phyloP scores from a whole-genome alignment of 148 eudicot species.

The Vaccinium vitisidaea region DNA sequence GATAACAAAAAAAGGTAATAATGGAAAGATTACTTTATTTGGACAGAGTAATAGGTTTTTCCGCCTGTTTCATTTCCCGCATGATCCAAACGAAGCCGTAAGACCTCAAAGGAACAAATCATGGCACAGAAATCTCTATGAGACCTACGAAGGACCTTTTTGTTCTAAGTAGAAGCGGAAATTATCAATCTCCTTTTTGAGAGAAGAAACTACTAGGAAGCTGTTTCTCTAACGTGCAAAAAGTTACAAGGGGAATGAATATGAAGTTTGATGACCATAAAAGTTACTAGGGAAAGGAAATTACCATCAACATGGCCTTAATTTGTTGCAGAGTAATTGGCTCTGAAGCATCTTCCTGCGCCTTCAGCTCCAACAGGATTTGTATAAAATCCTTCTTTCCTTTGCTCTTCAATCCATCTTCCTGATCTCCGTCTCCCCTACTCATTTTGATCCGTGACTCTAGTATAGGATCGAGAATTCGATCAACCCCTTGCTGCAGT shows the following conservation, averaged over 20 bases:
- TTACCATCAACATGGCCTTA: conserved; percentile 45
- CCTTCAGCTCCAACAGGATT: conserved; percentile 30
- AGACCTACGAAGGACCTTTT: neutral
- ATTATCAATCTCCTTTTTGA: neutral
- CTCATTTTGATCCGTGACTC: neutral
- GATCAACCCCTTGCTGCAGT: conserved; percentile 13
- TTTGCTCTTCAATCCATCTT: neutral
- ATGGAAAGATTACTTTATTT: neutral
- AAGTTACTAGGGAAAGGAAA: neutral
- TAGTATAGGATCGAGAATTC: conserved; percentile 22
- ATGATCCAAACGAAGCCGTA: neutral
- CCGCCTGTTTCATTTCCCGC: neutral
- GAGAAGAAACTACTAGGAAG: neutral
- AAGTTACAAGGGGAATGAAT: neutral
- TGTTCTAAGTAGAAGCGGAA: neutral
- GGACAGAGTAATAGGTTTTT: too few species aligned
- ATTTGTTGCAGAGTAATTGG: conserved; percentile 30
- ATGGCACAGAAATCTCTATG: neutral
- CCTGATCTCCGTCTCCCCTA: neutral
- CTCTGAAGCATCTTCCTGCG: conserved; percentile 16
- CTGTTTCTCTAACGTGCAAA: neutral
- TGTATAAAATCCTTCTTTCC: conserved; percentile 38
- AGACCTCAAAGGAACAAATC: neutral
- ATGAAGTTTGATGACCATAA: neutral
- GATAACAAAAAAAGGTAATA: neutral